These are phyloP conservation scores for Nothophytophthora sp. DNA, from an alignment of 352 stramenopile genomes.

Conservation along the genomic window DNA sequence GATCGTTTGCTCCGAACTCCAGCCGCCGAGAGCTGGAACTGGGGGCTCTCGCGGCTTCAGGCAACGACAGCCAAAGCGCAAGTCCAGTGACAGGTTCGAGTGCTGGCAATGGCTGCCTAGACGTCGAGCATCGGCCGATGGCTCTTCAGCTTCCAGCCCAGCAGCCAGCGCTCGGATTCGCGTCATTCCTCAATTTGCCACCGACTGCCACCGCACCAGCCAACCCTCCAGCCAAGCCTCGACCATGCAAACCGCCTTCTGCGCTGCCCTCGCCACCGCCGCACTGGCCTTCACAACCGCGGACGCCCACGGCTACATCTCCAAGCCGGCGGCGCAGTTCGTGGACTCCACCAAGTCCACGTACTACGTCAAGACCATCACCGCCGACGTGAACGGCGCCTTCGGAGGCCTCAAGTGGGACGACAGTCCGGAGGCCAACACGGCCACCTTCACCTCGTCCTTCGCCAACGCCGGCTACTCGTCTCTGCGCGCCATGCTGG, in stretches of 20 bases:
- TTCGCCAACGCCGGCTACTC: constrained; percentile 44
- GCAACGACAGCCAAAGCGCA: not conserved
- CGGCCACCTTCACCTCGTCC: constrained; percentile 36
- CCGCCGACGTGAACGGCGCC: constrained; percentile 29
- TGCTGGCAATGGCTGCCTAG: too few relatives aligned
- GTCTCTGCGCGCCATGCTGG: constrained; percentile 43
- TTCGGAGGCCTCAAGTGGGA: constrained; percentile 64
- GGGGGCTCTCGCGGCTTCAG: not conserved
- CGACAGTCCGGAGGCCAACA: constrained; percentile 46
- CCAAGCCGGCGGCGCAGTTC: constrained; percentile 43
- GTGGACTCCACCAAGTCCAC: constrained; percentile 26
- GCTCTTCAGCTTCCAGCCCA: not conserved
- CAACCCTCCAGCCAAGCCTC: not conserved
- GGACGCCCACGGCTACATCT: constrained; percentile 58
- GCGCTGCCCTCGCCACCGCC: not conserved
- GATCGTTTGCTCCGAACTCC: not conserved
- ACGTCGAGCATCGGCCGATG: constrained; percentile 7
- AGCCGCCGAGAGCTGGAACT: constrained; percentile 11
- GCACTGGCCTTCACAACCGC: constrained; percentile 12
- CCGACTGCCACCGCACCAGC: constrained; percentile 1
- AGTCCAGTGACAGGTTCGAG: too few relatives aligned
- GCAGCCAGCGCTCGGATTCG: not conserved
- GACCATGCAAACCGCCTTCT: constrained; percentile 15
- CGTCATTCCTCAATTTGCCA: constrained; percentile 27
- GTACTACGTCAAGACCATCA: constrained; percentile 42